phyloP scores from a whole-genome alignment of 2,329 filamentous ascomycete species.

The Sporothrix humicola region DNA sequence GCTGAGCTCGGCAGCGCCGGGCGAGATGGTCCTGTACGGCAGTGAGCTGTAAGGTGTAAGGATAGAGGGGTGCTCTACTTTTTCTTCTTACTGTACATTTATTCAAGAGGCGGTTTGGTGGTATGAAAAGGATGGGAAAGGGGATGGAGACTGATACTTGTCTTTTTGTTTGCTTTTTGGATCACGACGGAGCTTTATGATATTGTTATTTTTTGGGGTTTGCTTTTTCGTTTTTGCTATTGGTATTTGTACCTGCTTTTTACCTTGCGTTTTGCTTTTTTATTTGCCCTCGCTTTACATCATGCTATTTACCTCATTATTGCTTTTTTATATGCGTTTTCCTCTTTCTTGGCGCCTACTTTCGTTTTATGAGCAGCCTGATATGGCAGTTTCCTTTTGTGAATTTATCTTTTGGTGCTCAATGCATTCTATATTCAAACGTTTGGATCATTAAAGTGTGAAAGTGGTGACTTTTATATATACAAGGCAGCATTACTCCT shows the following conservation, averaged over 20 bases:
- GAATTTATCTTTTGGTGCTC: neutral
- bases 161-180: neutral
- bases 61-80: neutral
- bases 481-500: neutral
- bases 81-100: constrained; percentile 22
- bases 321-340: neutral
- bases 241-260: constrained; percentile 5
- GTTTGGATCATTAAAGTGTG: constrained; percentile 14
- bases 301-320: neutral
- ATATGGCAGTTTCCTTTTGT: neutral
- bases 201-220: constrained; percentile 21
- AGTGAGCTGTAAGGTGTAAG: constrained; percentile 17
- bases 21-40: constrained; percentile 40
- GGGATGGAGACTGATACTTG: neutral
- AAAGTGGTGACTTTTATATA: constrained; percentile 11
- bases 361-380: neutral
- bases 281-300: neutral
- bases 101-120: neutral
- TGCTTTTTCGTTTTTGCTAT: neutral
- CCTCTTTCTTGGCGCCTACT: neutral
- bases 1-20: constrained; percentile 39
- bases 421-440: constrained; percentile 6
- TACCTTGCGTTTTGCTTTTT: neutral
- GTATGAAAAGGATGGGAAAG: neutral
- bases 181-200: constrained; percentile 27